Evolutionary conservation across 176 grass and related monocot genomes (phyloP), one percentile per base, ranked within the genome.

Genomic region (Triticum timopheevii): DNA sequence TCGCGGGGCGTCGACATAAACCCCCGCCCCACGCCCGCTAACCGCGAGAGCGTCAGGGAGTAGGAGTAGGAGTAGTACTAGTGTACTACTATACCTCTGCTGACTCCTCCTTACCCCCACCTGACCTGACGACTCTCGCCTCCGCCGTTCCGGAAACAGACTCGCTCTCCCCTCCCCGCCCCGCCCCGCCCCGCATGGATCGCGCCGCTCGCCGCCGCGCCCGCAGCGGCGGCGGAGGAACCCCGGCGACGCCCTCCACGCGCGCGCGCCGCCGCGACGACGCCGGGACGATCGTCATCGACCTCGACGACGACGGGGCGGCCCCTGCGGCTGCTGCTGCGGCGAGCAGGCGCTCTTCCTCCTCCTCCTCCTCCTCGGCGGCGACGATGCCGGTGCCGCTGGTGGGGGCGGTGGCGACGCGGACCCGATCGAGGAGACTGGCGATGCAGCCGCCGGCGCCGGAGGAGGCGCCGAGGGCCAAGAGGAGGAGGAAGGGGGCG

Each of bases 401-500:
- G 33, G 68, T 87, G 2, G 85, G 85, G 1, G 7, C 36, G 3
- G 89, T 91, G 86, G 90, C 90, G 77, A 88, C 73, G 86, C 76
- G 86, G 77, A 91, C 90, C 33, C 86, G 86, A 77, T 88, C 86
- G 40, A 73, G 86, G 52, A 71, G 82, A 76, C 23, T n/a, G 62
- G 77, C 39, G 50, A 63, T 88, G 82, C 61, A 25, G 77, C 47
- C 79, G 39, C 50, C 78, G 16, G 30, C 31, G 10, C 28, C 31
- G 35, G 75, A 50, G 83, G 66, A 42, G 61, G 17, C 42, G 64
- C 86, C 86, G 62, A 70, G 3, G 67, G 15, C 27, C 61, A 87
- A 47, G 42, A 33, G 72, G 87, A 90, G 25, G 91, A 79, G 30
- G 83, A 78, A 35, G 44, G 88, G 52, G 81, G 2, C 47, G 44